Base-by-base conservation (phyloP, 768 basidiomycete species). In the Pleurotus eryngii region DNA sequence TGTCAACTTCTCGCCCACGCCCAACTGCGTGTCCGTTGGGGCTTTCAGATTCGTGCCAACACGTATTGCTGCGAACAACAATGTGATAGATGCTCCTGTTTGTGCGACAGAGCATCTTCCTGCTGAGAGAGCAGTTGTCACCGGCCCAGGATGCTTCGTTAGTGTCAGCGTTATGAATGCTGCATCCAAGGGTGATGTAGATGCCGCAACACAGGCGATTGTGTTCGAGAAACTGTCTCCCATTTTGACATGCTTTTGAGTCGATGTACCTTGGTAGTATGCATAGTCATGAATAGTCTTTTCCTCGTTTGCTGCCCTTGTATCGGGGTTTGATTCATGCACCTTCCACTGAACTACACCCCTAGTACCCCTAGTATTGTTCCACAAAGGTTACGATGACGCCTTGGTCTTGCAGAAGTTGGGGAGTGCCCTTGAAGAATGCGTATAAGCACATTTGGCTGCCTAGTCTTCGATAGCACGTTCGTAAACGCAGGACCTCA, bases 1-100 rank as follows among this genome's bases (percentile, higher is more conserved):
- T 60, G 72, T 76, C 58, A 76, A 74, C 60, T 73, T 64, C 60
- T 65, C 72, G 4, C 51, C 69, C 17, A 66, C 63, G 26, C 60
- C 61, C 48, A 56, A 46, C 49, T 76, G 74, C 58, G 51, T 67
- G 14, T 49, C 49, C 17, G 64, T 60, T 20, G 39, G 39, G 9
- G 63, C 60, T 56, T 73, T 65, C 67, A 51, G 59, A 30, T 74
- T 69, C 60, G 68, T 74, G 7, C 59, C 74, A 26, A 70, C 74
- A 24, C 60, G 72, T 11, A 63, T 72, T 54, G 46, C 64, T 39
- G 48, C 59, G 45, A 61, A 69, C 48, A 11, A 64, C 17, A 60
- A 50, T 40, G 65, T 60, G 39, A 62, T 60, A 55, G 74, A 76
- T 54, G 68, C 67, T 22, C 51, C 60, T 49, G 66, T 63, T n/a